Base-by-base conservation (phyloP, 768 basidiomycete genomes). In the Boletus sensibilis region DNA sequence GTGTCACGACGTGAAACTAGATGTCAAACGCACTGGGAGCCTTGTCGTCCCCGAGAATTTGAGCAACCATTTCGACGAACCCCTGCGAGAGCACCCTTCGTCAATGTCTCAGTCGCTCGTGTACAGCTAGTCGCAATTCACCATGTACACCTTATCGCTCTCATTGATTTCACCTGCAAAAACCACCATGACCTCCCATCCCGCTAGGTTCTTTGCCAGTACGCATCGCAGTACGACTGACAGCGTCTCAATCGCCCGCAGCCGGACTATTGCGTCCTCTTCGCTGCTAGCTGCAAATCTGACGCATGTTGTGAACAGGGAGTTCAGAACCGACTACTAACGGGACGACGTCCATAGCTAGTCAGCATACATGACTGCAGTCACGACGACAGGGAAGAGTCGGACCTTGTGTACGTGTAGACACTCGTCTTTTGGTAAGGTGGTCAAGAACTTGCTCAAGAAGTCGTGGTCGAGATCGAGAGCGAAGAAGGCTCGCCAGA, bases 151-250 rank as follows among this genome's bases (percentile, higher is more conserved):
- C 18, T 56, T 60, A 64, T 88, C 87, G 50, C 85, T 86, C 50
- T 79, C 74, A 12, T 69, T 73, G 5, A 86, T 82, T 41, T 80
- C 81, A 14, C 84, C 84, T 2, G 84, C 85, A 42, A 88, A 78
- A 23, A 86, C 67, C 39, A 87, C 82, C 86, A 89, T 89, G 8
- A 83, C 78, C 63, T 89, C 87, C 85, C 84, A 88, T 31, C 88
- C 87, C 4, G 82, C 77, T 1, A 83, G 67, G 52, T 81, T 79
- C 70, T 88, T 88, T 37, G 73, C 73, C 50, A 88, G 72, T 18
- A 86, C 65, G 51, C 74, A 74, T 11, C 79, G 76, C 21, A 80
- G 64, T 4, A 83, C 33, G 14, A 83, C 68, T 0, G 77, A 70
- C 35, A 87, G 68, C 1, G 82, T 83, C 60, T 82, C 76, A 16